Evolutionary conservation across 2,329 filamentous ascomycete genomes (phyloP).

Genomic region (Aspergillus fumigatiaffinis): DNA sequence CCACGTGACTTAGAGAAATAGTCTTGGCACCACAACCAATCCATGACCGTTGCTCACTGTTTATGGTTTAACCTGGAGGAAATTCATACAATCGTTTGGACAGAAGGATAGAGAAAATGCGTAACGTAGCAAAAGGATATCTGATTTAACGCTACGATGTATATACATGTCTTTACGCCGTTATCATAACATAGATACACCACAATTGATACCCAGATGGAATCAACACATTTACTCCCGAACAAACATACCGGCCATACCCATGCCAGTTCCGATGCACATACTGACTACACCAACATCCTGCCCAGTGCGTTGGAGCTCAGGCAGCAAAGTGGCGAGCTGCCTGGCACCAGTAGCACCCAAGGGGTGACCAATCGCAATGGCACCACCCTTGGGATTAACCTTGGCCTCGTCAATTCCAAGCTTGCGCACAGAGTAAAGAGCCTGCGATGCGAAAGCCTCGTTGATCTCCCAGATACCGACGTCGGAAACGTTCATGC

Average conservation of each 20-base stretch:
- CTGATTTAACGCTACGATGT: not conserved
- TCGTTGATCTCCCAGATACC: slow-evolving; percentile 93
- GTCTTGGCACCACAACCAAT: not conserved
- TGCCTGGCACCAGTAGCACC: slow-evolving; percentile 84
- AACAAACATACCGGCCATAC: slow-evolving; percentile 66
- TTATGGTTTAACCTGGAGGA: not conserved
- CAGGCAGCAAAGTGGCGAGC: slow-evolving; percentile 67
- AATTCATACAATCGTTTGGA: slow-evolving; percentile 10
- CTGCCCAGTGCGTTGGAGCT: slow-evolving; percentile 63
- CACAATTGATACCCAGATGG: slow-evolving; percentile 2
- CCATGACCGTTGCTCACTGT: not conserved
- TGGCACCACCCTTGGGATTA: slow-evolving; percentile 89
- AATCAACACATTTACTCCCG: slow-evolving; percentile 48
- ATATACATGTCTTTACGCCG: slow-evolving; percentile 19
- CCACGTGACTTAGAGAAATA: slow-evolving; percentile 25
- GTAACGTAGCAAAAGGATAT: not conserved
- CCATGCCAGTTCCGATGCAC: slow-evolving; percentile 83
- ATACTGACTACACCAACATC: slow-evolving; percentile 85
- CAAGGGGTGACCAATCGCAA: slow-evolving; percentile 88
- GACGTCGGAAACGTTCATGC: slow-evolving; percentile 65
- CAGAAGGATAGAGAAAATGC: slow-evolving; percentile 4
- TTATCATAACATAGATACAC: slow-evolving; percentile 10
- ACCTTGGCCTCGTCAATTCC: slow-evolving; percentile 64
- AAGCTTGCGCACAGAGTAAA: slow-evolving; percentile 66
- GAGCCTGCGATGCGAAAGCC: slow-evolving; percentile 61